Evolutionary conservation across 148 eudicot genomes (phyloP), one percentile per base, ranked within the genome.

Genomic region (Rhododendron ovatum): DNA sequence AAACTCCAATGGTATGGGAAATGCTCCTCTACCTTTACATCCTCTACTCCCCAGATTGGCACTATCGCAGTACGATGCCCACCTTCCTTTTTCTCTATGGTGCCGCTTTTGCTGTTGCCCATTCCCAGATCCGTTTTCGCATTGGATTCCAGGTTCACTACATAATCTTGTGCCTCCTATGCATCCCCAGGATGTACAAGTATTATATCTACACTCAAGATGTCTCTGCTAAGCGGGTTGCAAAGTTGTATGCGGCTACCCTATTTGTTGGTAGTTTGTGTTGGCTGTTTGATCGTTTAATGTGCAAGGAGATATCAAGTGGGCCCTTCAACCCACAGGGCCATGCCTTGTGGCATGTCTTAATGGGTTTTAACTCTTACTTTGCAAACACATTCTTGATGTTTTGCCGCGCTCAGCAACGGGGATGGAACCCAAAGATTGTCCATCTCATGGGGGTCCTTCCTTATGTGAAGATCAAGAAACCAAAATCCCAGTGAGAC

Each of bases 1-100:
- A 96, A 91, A 96, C 98, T 47, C 99, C 98, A 55, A 96, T 96
- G 98, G 96, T 96, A 7, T 96, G 98, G 98, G 98, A 96, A 87
- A 91, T 96, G 96, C 98, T 96, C 78, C 95, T 96, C 28, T 96
- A 96, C 86, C 90, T 96, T 83, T 95, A 96, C 91, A 96, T 96
- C 83, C 96, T 96, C 74, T 95, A 96, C 89, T 96, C 99, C 15
- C 98, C 99, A 24, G 99, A 95, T 89, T 96, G 99, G 99, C 99
- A 96, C 79, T 96, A 96, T 81, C 93, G 92, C 79, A 96, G 99
- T 91, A 96, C 98, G 76, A 96, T 96, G 94, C 98, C 98, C 35
- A 95, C 95, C 41, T 93, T 96, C 86, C 88, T 96, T 65, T 96
- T 96, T 90, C 87, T 96, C 22, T 96, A 96, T 76, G 99, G 95